phyloP scores from a whole-genome alignment of 129 eudicot species.

The Saussurea involucrata region DNA sequence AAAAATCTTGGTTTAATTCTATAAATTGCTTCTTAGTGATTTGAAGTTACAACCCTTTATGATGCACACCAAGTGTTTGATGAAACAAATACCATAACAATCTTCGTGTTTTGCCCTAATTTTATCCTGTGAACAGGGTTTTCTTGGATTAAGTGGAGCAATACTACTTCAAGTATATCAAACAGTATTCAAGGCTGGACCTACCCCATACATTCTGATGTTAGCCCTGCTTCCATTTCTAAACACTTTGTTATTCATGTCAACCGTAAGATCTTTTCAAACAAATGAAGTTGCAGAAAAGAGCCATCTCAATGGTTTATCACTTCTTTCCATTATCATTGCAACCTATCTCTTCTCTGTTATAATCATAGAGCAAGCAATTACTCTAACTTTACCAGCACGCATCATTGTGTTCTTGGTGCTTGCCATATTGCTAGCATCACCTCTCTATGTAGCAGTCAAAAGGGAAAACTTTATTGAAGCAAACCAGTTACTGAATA shows the following conservation, averaged over 20 bases:
- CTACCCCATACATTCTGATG: conserved; percentile 53
- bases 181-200: conserved; percentile 46
- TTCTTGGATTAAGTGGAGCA: conserved; percentile 85
- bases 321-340: conserved; percentile 42
- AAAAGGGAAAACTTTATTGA: conserved; percentile 36
- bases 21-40: neutral
- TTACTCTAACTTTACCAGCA: conserved; percentile 31
- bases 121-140: conserved; percentile 43
- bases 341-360: conserved; percentile 64
- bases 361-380: conserved; percentile 41
- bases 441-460: conserved; percentile 54
- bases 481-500: conserved; percentile 28
- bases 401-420: conserved; percentile 34
- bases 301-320: conserved; percentile 52
- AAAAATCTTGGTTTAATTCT: neutral
- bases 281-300: conserved; percentile 49
- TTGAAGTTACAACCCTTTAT: neutral
- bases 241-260: conserved; percentile 62
- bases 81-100: neutral
- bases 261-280: conserved; percentile 39
- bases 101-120: neutral
- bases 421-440: conserved; percentile 50
- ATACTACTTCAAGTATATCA: conserved; percentile 72
- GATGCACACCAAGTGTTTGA: conserved; percentile 16
- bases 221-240: conserved; percentile 56